Conservation (phyloP, 306 rosid species). For the Arachis hypogaea region DNA sequence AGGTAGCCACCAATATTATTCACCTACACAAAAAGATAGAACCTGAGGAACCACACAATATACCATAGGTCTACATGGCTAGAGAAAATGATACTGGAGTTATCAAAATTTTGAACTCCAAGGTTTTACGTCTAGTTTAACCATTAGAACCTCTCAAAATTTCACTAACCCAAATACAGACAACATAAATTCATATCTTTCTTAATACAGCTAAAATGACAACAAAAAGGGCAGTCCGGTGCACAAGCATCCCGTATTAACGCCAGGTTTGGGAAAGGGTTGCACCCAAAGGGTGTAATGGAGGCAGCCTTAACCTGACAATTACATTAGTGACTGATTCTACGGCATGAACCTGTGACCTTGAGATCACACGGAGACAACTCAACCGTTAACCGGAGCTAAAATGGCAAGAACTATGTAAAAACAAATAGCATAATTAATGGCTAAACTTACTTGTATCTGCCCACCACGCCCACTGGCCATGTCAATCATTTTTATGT, state of each 20-base stretch:
- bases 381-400: too few relatives aligned
- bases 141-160: conserved; percentile 1
- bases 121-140: conserved; percentile 29
- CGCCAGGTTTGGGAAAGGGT: too few relatives aligned
- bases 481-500: conserved; percentile 98
- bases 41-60: conserved; percentile 24
- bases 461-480: conserved; percentile 98
- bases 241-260: too few relatives aligned
- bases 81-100: not conserved
- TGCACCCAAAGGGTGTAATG: too few relatives aligned
- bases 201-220: conserved; percentile 26
- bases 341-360: too few relatives aligned
- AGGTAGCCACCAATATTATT: conserved; percentile 97
- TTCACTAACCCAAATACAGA: conserved; percentile 11
- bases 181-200: conserved; percentile 23
- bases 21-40: conserved; percentile 63
- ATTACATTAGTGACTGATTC: too few relatives aligned
- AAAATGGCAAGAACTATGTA: too few relatives aligned
- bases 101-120: conserved; percentile 3
- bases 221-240: not conserved
- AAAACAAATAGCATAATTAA: conserved; percentile 3
- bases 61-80: conserved; percentile 22
- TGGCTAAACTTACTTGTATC: conserved; percentile 70
- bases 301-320: too few relatives aligned
- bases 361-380: too few relatives aligned